Evolutionary conservation across 768 basidiomycete species (phyloP), one percentile per base, ranked within the genome.

Genomic region (Termitomyces sp.): DNA sequence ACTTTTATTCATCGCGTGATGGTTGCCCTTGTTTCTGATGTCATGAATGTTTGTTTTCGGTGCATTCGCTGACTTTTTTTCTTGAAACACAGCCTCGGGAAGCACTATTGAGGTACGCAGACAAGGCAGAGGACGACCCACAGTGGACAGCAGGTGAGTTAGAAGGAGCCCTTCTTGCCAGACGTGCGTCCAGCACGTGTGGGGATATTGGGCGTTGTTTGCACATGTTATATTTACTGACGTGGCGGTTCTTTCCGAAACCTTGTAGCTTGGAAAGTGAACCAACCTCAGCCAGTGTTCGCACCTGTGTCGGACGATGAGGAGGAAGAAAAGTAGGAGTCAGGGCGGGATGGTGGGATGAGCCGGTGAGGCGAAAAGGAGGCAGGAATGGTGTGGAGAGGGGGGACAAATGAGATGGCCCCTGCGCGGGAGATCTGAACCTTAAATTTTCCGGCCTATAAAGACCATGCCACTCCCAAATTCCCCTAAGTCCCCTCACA

Each of bases 71-170:
- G 61, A 57, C 63, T 66, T 56, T 63, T 68, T 60, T 60, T 53
- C 56, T 56, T 54, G 66, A 59, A 63, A 67, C 65, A 24, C 74
- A 98, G 96, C 97, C 97, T 44, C 88, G 97, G 61, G 95, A 97
- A 74, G 97, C 97, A 4, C 76, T 99, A 56, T 89, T 98, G 79
- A 93, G 87, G 73, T 98, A 94, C 65, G 97, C 97, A 35, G 74
- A 87, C 18, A 69, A 73, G 57, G 86, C 87, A 61, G 88, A 91
- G 45, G 75, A 81, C 60, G 88, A 96, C 69, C 92, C 90, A 53
- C 81, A 85, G 66, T 94, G 89, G 88, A 92, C 93, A 47, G 73
- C 71, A 76, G 94, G 93, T 94, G 69, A 76, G 89, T 77, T 53
- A 60, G 52, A 59, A 54, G 55, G 56, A 40, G 58, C 26, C 62